These are phyloP conservation scores for Carnegiea gigantea DNA, from an alignment of 179 eudicot species.

Conservation along the genomic window DNA sequence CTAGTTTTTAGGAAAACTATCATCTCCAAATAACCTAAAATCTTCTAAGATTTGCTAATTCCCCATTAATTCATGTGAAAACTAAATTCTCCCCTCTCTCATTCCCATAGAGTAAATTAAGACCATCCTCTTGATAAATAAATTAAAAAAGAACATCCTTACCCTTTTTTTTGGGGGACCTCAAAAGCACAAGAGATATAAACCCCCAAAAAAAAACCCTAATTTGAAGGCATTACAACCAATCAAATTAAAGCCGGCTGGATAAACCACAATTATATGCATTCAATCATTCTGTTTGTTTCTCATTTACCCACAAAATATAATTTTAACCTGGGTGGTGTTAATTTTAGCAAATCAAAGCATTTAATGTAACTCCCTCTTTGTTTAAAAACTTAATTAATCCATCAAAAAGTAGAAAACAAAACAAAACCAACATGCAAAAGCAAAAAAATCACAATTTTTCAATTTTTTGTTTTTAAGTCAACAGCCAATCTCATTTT, in stretches of 20 bases:
- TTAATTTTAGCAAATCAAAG: conserved; percentile 28
- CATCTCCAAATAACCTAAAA: not conserved
- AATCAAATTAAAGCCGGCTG: conserved; percentile 6
- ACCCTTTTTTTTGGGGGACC: not conserved
- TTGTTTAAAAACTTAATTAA: conserved; percentile 3
- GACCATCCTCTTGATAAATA: no score
- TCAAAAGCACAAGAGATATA: not conserved
- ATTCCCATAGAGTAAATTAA: no score
- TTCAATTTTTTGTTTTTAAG: no score
- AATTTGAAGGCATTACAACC: conserved; percentile 23
- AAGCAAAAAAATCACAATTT: no score
- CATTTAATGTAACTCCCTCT: conserved; percentile 13
- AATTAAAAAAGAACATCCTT: not conserved
- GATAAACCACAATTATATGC: conserved; percentile 7
- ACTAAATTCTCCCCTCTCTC: no score
- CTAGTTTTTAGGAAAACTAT: not conserved
- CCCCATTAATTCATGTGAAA: not conserved
- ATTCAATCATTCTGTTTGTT: not conserved
- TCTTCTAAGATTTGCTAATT: not conserved
- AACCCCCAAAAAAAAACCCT: conserved; percentile 2
- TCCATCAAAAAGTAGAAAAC: conserved; percentile 4
- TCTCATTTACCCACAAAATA: not conserved
- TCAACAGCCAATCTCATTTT: no score
- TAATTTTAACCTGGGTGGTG: conserved; percentile 16
- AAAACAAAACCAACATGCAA: not conserved